Evolutionary conservation across 1,139 yeast genomes (phyloP), one percentile per base, ranked within the genome.

Genomic region (Yamadazyma diospyri): DNA sequence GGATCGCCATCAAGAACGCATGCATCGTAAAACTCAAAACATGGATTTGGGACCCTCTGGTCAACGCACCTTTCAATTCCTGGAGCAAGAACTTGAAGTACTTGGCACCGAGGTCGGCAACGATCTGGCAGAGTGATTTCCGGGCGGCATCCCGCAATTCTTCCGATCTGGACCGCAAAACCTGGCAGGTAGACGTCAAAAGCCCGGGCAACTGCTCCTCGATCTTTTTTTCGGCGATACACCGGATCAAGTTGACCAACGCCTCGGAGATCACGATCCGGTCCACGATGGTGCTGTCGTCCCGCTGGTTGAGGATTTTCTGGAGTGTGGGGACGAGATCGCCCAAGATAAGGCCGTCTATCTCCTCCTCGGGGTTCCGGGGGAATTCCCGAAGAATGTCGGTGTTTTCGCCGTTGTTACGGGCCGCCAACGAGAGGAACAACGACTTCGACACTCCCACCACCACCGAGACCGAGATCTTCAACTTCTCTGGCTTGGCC

Each of bases 21-120:
- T 92, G 96, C 9, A 86, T 76, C 0, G 97, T 86, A 58, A 69
- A 92, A 51, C 97, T 88, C 50, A 94, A 73, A 38, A 94, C 89
- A 59, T 94, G 99, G 36, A 88, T 76, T 54, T 94, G 98, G 6
- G 96, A 86, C 26, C 98, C 98, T 50, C 94, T 73, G 6, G 83
- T 72, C 36, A 92, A 67, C 0, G 97, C 94, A 15, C 82, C 61
- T 42, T 76, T 80, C 50, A 94, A 69, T 53, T 92, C 97, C 40
- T 75, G 75, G 21, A 92, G 60, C 37, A 92, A 75, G 50, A 87
- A 87, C 37, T 72, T 70, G 38, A 92, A 64, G 53, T 88, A 89
- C 25, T 61, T 59, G 0, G 95, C 70, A 1, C 97, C 97, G 26
- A 92, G 65, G 18, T 74, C 65, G 1, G 58, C 47, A 2, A 85